Evolutionary conservation across 75 land plant genomes (phyloP).

Genomic region (Larix kaempferi): DNA sequence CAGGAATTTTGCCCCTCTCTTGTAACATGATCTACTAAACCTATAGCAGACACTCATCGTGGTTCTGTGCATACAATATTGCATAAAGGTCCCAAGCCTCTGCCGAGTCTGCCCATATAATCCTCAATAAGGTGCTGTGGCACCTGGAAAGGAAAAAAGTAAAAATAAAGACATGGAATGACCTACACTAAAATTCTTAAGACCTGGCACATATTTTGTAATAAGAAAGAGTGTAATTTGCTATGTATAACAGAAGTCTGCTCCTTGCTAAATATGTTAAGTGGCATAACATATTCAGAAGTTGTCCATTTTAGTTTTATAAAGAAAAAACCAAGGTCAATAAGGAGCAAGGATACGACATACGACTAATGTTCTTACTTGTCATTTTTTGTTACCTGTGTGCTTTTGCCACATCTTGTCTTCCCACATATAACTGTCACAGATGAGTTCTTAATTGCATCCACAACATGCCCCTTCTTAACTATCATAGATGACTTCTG

Average conservation of each 20-base stretch:
- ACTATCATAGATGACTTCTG: conserved; percentile 24
- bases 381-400: conserved; percentile 23
- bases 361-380: background rate
- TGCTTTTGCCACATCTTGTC: conserved; percentile 41
- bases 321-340: background rate
- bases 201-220: background rate
- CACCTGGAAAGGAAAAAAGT: conserved; percentile 15
- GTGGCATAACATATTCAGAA: background rate
- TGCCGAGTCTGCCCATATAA: conserved; percentile 19
- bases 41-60: conserved; percentile 40
- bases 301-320: background rate
- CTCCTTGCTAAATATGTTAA: background rate
- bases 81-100: conserved; percentile 25
- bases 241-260: background rate
- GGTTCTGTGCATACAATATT: conserved; percentile 39
- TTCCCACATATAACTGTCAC: conserved; percentile 32
- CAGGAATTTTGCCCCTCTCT: conserved; percentile 81
- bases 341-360: background rate
- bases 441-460: conserved; percentile 17
- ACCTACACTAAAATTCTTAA: background rate
- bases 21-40: conserved; percentile 94
- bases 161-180: background rate
- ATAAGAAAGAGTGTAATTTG: background rate
- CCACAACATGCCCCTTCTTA: conserved; percentile 20
- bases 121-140: conserved; percentile 35